These are phyloP conservation scores for Euclidium syriacum DNA, from an alignment of 345 rosid species.

Conservation along the genomic window DNA sequence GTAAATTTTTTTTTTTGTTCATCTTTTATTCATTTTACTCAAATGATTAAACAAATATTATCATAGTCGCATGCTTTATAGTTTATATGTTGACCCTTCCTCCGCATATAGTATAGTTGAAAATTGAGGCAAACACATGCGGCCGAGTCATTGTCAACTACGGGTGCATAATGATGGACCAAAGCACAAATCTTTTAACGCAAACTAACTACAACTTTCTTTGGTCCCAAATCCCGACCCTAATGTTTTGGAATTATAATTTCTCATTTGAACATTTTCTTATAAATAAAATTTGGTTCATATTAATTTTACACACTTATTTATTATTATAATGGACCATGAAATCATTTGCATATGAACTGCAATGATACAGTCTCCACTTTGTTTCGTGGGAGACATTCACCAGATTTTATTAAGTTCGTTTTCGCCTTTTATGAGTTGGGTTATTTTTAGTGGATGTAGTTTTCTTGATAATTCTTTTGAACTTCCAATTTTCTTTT, in stretches of 20 bases:
- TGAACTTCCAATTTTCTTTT: neutral
- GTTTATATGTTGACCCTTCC: constrained; percentile 7
- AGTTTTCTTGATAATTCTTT: neutral
- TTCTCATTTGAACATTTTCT: constrained; percentile 3
- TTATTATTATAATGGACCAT: constrained; percentile 18
- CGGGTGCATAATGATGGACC: constrained; percentile 29
- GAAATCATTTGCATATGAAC: constrained; percentile 30
- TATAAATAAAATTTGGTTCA: neutral
- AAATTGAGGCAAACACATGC: constrained; percentile 19
- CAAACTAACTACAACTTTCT: constrained; percentile 28
- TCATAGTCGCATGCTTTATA: neutral
- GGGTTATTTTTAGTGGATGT: constrained; percentile 5
- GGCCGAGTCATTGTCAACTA: constrained; percentile 27
- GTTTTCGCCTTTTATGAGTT: neutral
- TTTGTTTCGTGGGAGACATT: constrained; percentile 28
- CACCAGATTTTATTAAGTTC: constrained; percentile 20
- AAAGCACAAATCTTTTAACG: constrained; percentile 21
- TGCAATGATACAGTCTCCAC: constrained; percentile 31
- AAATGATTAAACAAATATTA: neutral
- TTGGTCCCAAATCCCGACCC: constrained; percentile 28
- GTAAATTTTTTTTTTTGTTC: neutral
- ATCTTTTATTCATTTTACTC: neutral
- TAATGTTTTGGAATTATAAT: constrained; percentile 20
- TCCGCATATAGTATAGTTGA: neutral
- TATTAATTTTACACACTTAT: neutral